Evolutionary conservation across 805 yeast species (phyloP), one percentile per base, ranked within the genome.

Genomic region (Pichia cephalocereana): DNA sequence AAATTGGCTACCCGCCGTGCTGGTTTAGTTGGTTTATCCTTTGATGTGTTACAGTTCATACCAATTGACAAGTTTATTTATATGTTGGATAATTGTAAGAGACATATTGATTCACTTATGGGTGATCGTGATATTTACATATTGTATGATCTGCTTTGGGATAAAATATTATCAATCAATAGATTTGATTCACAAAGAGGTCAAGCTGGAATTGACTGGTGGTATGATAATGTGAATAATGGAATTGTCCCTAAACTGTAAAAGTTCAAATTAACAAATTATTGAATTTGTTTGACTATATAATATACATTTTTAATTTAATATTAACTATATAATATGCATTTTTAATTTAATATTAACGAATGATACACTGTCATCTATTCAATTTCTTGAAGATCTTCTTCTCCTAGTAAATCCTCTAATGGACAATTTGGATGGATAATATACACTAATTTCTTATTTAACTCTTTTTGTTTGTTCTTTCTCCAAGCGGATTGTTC

Each of bases 361-460:
- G 38, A 47, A 26, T 11, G 19, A 3, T n/a, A 14, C 26, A 9
- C 14, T 10, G 10, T 30, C 14, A 9, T 30, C 14, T 15, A 34
- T 15, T 34, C 17, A 37, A 18, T 37, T 23, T 51, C 54, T 31
- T 42, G 51, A 45, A 45, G 32, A 11, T 47, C 46, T 28, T 47
- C 18, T 38, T 55, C 76, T 51, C 76, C 81, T 52, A 77, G 72
- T 62, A 76, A 74, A 56, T 86, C 95, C 54, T 82, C 73, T 50
- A 85, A 77, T 17, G 89, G 85, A 68, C 90, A 84, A 64, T 87
- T 87, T 48, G 96, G 96, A 69, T 87, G 95, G 48, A 79, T 65
- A 34, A 78, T 77, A 53, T 75, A 79, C 15, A 76, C 69, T 49
- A 71, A 54, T 46, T 67, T 55, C 52, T 63, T 63, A 48, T 48